Conservation (phyloP, 345 rosid genomes). For the Ceriops decandra region DNA sequence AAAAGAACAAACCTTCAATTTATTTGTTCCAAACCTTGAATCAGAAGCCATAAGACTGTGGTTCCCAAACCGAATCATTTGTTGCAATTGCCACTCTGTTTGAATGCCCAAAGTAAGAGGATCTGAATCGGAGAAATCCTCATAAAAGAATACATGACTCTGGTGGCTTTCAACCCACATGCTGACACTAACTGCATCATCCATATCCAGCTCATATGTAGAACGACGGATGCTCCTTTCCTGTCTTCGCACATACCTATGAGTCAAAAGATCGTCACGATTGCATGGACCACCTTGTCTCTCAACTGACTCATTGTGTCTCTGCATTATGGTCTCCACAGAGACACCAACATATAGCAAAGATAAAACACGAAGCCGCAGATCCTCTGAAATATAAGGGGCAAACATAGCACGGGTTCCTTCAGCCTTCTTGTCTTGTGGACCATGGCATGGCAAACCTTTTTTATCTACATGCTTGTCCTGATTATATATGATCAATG, state of each 20-base stretch:
- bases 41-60: constrained; percentile 78
- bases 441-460: constrained; percentile 91
- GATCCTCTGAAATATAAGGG: constrained; percentile 95
- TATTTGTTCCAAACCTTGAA: constrained; percentile 87
- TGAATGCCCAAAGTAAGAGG: constrained; percentile 86
- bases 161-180: constrained; percentile 94
- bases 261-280: constrained; percentile 85
- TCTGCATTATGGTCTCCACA: constrained; percentile 95
- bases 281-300: constrained; percentile 84
- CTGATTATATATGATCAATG: constrained; percentile 75
- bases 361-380: constrained; percentile 84
- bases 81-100: constrained; percentile 98
- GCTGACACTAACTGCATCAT: constrained; percentile 68
- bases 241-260: constrained; percentile 83
- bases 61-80: constrained; percentile 92
- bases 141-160: constrained; percentile 62
- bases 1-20: constrained; percentile 67
- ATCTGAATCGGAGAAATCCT: constrained; percentile 67
- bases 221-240: constrained; percentile 92
- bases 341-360: constrained; percentile 84
- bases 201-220: constrained; percentile 66
- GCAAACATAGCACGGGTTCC: constrained; percentile 98
- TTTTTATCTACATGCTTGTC: constrained; percentile 89
- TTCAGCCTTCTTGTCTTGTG: constrained; percentile 89
- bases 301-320: constrained; percentile 89